A percentile compares a stretch with the other conserved stretches of the same genome.
These are phyloP conservation scores for Phycomyces nitens DNA, from an alignment of 192 early-diverging fungal genomes.

Conservation along the genomic window DNA sequence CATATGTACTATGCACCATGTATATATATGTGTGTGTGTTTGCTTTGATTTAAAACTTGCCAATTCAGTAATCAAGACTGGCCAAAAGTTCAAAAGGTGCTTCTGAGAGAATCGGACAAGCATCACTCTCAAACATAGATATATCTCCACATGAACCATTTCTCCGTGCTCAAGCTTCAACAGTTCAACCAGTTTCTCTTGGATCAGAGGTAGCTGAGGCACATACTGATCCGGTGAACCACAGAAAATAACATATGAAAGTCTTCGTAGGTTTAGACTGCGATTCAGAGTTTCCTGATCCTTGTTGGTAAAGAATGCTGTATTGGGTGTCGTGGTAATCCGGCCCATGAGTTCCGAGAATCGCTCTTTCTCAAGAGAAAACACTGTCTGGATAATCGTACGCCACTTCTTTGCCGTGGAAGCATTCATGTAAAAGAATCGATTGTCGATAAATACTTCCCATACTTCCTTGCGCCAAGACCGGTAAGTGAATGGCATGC, in stretches of 20 bases:
- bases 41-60: slow-evolving; percentile 38
- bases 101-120: slow-evolving; percentile 75
- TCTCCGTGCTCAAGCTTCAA: slow-evolving; percentile 67
- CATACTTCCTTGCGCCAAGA: slow-evolving; percentile 75
- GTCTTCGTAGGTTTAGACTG: slow-evolving; percentile 64
- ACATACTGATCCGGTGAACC: slow-evolving; percentile 76
- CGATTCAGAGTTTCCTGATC: slow-evolving; percentile 75
- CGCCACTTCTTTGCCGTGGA: slow-evolving; percentile 59
- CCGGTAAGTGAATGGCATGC: slow-evolving; percentile 57
- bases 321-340: slow-evolving; percentile 67
- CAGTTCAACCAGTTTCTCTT: slow-evolving; percentile 87
- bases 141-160: slow-evolving; percentile 78
- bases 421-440: slow-evolving; percentile 66
- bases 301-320: slow-evolving; percentile 74
- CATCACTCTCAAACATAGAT: slow-evolving; percentile 77
- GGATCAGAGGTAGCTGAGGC: slow-evolving; percentile 71
- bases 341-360: slow-evolving; percentile 70
- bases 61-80: slow-evolving; percentile 83
- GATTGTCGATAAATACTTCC: slow-evolving; percentile 70
- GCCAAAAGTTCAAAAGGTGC: slow-evolving; percentile 90
- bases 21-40: neutral
- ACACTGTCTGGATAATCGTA: slow-evolving; percentile 61
- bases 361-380: slow-evolving; percentile 74
- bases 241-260: slow-evolving; percentile 77
- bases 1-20: neutral